Base-by-base conservation (phyloP, 305 asterid species). In the Fraxinus platypoda region DNA sequence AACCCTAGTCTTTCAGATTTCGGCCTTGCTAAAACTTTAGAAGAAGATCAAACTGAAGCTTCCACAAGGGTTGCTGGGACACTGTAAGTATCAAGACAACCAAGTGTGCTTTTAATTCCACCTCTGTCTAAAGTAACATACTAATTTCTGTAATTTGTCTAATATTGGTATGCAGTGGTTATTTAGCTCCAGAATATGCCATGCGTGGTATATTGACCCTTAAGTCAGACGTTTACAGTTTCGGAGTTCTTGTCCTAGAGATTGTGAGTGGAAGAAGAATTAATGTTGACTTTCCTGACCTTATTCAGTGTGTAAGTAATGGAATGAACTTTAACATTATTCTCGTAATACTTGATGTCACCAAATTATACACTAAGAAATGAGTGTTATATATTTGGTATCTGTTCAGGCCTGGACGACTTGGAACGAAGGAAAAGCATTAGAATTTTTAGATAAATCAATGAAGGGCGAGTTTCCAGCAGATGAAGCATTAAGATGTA, bases 401-500 rank as follows among this genome's bases (percentile, higher is more conserved):
- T 2, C 9, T 23, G 12, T 62, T 34, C 76, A 79, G 82, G 76
- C 31, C 13, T 21, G 66, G 68, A 15, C 25, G 19, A 57, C 2
- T 12, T 79, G 43, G 76, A 23, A 1, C 4, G 46, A 26, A 64
- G 75, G 38, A 1, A 66, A 25, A 64, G 30, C 66, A 41, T 26
- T 38, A 0, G 38, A 68, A 1, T 54, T 85, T 8, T 74, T 81
- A 28, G 85, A 85, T 52, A 75, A 28, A 28, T 74, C 68, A 23
- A 54, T 78, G 62, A 25, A 74, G 43, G 74, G 34, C 3, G n/a
- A 41, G 38, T 35, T 43, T 13, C 26, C 78, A 11, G n/a, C 52
- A 6, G 81, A 21, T 7, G 81, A 66, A 38, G 76, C 68, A 26
- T 35, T 74, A 19, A 81, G 81, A 57, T 85, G 83, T 68, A 76